phyloP scores from a whole-genome alignment of 2,329 filamentous ascomycete species.

The Biscogniauxia sp. region DNA sequence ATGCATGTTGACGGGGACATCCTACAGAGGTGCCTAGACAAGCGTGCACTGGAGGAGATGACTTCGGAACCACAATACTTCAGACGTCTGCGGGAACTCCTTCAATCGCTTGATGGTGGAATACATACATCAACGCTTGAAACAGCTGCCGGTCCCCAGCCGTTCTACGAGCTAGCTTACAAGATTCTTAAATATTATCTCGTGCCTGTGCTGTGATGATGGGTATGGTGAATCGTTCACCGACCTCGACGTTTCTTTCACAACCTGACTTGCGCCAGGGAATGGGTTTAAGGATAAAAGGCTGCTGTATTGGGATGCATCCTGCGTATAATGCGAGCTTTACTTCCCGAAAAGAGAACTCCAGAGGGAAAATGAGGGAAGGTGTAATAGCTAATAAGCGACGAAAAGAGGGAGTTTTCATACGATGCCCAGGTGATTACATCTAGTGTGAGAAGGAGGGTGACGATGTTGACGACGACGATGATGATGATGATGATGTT shows the following conservation, averaged over 20 bases:
- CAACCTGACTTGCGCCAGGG: neutral
- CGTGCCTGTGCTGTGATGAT: conserved; percentile 44
- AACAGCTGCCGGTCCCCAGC: conserved; percentile 17
- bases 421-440: no score
- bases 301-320: neutral
- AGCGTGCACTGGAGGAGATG: conserved; percentile 42
- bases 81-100: conserved; percentile 36
- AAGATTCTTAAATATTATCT: conserved; percentile 54
- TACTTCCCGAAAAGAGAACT: neutral
- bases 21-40: conserved; percentile 52
- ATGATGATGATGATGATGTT: neutral
- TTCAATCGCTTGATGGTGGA: conserved; percentile 49
- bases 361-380: neutral
- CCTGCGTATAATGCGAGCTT: neutral
- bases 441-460: no score
- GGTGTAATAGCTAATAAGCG: neutral
- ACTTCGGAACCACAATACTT: conserved; percentile 35
- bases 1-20: conserved; percentile 70
- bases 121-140: conserved; percentile 36
- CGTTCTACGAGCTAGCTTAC: conserved; percentile 51
- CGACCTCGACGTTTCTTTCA: neutral
- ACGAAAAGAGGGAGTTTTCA: neutral
- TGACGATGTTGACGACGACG: neutral
- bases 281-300: neutral
- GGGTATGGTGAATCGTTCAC: neutral